Evolutionary conservation across 805 yeast species (phyloP), one percentile per base, ranked within the genome.

Genomic region (Yarrowia hollandica): DNA sequence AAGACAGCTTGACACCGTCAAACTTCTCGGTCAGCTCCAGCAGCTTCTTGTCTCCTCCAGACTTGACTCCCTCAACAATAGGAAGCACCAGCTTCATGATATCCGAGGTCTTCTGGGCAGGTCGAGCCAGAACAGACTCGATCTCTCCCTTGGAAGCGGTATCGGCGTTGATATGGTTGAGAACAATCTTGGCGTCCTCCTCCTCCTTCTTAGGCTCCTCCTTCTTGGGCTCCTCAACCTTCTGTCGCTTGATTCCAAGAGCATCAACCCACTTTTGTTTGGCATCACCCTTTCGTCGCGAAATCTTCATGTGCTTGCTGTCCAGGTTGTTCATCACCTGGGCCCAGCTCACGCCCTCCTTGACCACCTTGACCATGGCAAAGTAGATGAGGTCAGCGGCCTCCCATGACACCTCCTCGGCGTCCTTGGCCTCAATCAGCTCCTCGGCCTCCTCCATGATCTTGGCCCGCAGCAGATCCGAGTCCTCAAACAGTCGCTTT

Each of bases 391-490:
- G 78, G 71, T 94, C 99, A 8, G 99, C 99, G 57, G 96, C 92
- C 75, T 94, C 99, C 97, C 97, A 94, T 0, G 98, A 86, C 59
- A 90, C 80, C 60, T 92, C 86, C 1, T 79, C 80, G 66, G 79
- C 79, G 5, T 76, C 67, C 33, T 77, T 77, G 15, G 99, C 98
- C 61, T 90, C 97, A 28, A 90, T 83, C 63, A 94, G 81, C 73
- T 94, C 99, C 68, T 92, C 97, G 41, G 97, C 95, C 74, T 94
- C 99, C 75, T 94, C 99, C 71, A 84, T 83, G 74, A 94, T 85
- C 77, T 94, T 70, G 22, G 98, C 97, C 60, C 79, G 76, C 65
- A 94, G 78, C 55, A 94, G 77, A 22, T 77, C 79, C 37, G 82
- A 83, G 73, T 94, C 98, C 55, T 82, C 79, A 68, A 92, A 90